These are phyloP conservation scores for Phialemonium atrogriseum DNA, from an alignment of 2,329 filamentous ascomycete species.

Conservation along the genomic window DNA sequence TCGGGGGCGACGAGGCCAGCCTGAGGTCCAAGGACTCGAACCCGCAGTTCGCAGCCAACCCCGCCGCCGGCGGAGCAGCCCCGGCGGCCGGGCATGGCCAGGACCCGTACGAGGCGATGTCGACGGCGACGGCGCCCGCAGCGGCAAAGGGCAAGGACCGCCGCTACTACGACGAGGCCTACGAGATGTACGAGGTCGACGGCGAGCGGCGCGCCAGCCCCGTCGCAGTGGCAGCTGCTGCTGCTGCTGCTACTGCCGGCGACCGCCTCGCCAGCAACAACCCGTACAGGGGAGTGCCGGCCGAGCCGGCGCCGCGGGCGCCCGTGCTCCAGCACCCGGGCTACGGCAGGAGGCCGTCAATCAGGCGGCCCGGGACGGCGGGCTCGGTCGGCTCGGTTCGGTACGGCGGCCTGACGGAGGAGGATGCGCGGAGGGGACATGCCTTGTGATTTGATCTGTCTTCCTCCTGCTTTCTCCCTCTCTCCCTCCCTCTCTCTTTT, in stretches of 20 bases:
- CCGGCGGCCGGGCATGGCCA: constrained; percentile 1
- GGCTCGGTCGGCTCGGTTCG: constrained; percentile 3
- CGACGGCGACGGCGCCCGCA: constrained; percentile 9
- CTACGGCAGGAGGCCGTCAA: constrained; percentile 26
- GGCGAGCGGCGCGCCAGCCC: constrained; percentile 20
- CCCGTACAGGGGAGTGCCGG: constrained; percentile 11
- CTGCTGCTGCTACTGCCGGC: constrained; percentile 3
- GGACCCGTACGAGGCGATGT: constrained; percentile 5
- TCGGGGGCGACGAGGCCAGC: constrained; percentile 29
- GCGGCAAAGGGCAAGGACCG: constrained; percentile 32
- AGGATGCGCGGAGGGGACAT: constrained; percentile 8
- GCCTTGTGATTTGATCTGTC: constrained; percentile 5
- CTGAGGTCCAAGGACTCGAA: constrained; percentile 20
- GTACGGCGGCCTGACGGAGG: constrained; percentile 11
- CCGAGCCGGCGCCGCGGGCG: constrained; percentile 19
- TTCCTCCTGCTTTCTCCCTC: no score
- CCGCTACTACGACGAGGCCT: constrained; percentile 27
- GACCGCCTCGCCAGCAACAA: constrained; percentile 9
- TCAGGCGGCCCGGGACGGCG: constrained; percentile 12
- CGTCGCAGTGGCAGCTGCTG: constrained; percentile 2
- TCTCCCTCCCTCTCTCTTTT: no score
- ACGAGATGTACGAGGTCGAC: constrained; percentile 41
- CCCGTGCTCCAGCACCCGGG: constrained; percentile 39
- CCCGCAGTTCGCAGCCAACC: constrained; percentile 15
- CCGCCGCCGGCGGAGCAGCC: constrained; percentile 6